Base-by-base conservation (phyloP, 768 basidiomycete genomes). In the Lactarius pseudohatsudake region DNA sequence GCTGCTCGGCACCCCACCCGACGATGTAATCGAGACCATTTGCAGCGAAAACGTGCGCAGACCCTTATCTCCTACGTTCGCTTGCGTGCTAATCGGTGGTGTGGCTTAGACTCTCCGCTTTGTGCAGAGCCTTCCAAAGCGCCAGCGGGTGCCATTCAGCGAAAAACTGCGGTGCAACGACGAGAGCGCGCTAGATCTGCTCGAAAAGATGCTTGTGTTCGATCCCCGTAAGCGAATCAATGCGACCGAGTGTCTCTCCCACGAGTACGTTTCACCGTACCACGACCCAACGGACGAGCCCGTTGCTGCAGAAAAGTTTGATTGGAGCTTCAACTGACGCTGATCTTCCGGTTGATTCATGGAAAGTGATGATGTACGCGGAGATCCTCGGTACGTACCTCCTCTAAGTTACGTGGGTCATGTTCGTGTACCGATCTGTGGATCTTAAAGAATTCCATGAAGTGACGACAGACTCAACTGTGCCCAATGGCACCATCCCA, bases 311-410 rank as follows among this genome's bases (percentile, higher is more conserved):
- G 95, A 98, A 75, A 90, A 91, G 74, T 99, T 99, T 73, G 97
- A 99, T 78, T 99, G 97, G 97, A 92, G 89, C 73, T 99, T 99
- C 86, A 99, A 99, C 77, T n/a, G 97, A 99, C 70, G 97, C 97
- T 22, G 97, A 99, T 76, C 82, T 99, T 55, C 97, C 97, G 0
- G 92, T 98, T 13, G 97, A 99, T 74, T 96, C 94, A 1, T 99
- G 97, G 97, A 98, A 98, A 79, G 96, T 97, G 75, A 99, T 99
- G 97, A 99, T 99, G 96, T 98, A 98, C 81, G 91, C 89, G 72
- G 96, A 99, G 79, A 98, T 98, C 70, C 82, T 98, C 15, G 94
- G 95, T 94, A 73, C 69, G 89, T 78, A 4, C 30, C 50, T 53
- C 22, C 26, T 53, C 26, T 4, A 22, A 20, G 30, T 16, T 54